Evolutionary conservation across 2,329 filamentous ascomycete genomes (phyloP).

Genomic region (Phoma sp.): DNA sequence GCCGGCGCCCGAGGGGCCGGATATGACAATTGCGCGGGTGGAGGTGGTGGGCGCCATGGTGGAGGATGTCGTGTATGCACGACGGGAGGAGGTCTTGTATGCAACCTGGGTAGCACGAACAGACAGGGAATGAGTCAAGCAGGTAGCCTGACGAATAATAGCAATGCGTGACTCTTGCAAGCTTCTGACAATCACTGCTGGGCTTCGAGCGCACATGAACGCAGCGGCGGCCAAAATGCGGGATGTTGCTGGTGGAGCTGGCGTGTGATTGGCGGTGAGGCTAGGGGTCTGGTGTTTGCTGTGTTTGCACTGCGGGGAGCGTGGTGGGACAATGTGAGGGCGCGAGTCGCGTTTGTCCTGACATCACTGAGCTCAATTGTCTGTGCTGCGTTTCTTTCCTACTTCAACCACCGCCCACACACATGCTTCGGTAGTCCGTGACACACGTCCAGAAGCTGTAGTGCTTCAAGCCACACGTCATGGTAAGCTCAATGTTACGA

Average conservation of each 20-base stretch:
- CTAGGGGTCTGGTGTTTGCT: conserved; percentile 28
- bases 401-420: not conserved
- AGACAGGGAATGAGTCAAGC: conserved; percentile 1
- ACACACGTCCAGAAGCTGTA: not conserved
- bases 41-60: conserved; percentile 24
- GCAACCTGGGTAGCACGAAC: not conserved
- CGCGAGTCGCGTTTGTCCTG: conserved; percentile 41
- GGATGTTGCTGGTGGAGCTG: conserved; percentile 19
- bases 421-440: not conserved
- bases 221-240: conserved; percentile 29
- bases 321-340: conserved; percentile 30
- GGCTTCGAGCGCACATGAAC: conserved; percentile 31
- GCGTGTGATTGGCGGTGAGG: conserved; percentile 44
- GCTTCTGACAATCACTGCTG: conserved; percentile 18
- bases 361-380: conserved; percentile 32
- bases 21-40: conserved; percentile 69
- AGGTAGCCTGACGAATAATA: conserved; percentile 2
- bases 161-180: conserved; percentile 9
- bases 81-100: not conserved
- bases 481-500: conserved; percentile 3
- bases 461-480: not conserved
- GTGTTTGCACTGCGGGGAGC: conserved; percentile 39
- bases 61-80: conserved; percentile 13
- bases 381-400: not conserved
- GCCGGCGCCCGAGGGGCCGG: conserved; percentile 79